phyloP scores from a whole-genome alignment of 306 rosid genomes.

The Prinsepia uniflora region DNA sequence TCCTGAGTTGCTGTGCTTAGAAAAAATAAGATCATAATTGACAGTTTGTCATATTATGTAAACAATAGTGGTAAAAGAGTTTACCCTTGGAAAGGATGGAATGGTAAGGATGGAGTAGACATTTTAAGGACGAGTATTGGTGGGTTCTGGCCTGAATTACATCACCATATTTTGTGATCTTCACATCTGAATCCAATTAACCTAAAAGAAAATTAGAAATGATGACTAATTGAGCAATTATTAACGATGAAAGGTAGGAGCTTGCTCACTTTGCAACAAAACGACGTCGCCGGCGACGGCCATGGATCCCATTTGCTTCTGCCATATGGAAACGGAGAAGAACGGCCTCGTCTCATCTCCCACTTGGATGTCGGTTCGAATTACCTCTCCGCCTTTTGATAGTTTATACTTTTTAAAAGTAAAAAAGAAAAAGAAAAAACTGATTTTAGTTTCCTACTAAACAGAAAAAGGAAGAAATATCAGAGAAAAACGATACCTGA shows the following conservation, averaged over 20 bases:
- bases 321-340: constrained; percentile 70
- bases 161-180: constrained; percentile 56
- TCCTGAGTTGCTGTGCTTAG: too few relatives aligned
- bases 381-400: constrained; percentile 41
- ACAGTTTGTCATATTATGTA: background rate
- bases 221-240: background rate
- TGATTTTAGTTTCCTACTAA: too few relatives aligned
- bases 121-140: constrained; percentile 58
- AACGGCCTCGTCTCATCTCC: constrained; percentile 72
- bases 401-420: constrained; percentile 49
- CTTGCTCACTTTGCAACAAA: constrained; percentile 50
- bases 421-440: background rate
- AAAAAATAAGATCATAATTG: background rate
- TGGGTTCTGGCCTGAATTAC: constrained; percentile 63
- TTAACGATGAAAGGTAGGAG: background rate
- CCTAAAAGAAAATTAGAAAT: background rate
- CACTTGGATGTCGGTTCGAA: constrained; percentile 64
- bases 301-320: constrained; percentile 46
- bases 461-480: background rate
- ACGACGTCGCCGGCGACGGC: constrained; percentile 52
- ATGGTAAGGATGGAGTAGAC: constrained; percentile 54
- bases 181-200: constrained; percentile 47
- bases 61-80: background rate
- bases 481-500: constrained; percentile 41
- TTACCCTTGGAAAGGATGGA: constrained; percentile 60